Conservation (phyloP, 2,329 filamentous ascomycete genomes). For the Fusarium solani-melongenae region DNA sequence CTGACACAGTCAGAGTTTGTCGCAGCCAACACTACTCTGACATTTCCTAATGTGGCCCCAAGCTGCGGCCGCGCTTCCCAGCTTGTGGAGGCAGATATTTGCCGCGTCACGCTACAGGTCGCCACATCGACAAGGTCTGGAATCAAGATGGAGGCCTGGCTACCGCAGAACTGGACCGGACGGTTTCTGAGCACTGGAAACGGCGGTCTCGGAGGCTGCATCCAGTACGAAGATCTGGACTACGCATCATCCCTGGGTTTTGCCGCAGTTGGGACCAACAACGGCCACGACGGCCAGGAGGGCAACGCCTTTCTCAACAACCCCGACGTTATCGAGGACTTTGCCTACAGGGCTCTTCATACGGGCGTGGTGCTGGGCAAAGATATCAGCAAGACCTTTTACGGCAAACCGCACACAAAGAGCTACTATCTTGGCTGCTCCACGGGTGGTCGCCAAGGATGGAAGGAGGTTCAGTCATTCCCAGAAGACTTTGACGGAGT, state of each 20-base stretch:
- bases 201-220: slow-evolving; percentile 60
- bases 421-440: slow-evolving; percentile 70
- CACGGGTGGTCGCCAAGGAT: slow-evolving; percentile 68
- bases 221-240: slow-evolving; percentile 59
- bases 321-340: slow-evolving; percentile 51
- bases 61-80: slow-evolving; percentile 48
- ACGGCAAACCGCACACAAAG: slow-evolving; percentile 52
- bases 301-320: slow-evolving; percentile 48
- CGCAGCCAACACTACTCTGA: slow-evolving; percentile 7
- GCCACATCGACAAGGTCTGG: slow-evolving; percentile 54
- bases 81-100: slow-evolving; percentile 32
- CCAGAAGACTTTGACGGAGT: slow-evolving; percentile 67
- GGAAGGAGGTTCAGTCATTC: slow-evolving; percentile 63
- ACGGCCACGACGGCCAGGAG: slow-evolving; percentile 60
- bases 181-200: slow-evolving; percentile 61
- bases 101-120: slow-evolving; percentile 24
- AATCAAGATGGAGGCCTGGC: slow-evolving; percentile 60
- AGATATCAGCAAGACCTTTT: slow-evolving; percentile 59
- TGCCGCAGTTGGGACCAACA: slow-evolving; percentile 61
- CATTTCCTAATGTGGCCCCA: slow-evolving; percentile 50
- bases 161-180: slow-evolving; percentile 56
- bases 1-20: slow-evolving; percentile 2
- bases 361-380: slow-evolving; percentile 62
- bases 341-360: slow-evolving; percentile 53
- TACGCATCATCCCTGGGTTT: slow-evolving; percentile 58